These are phyloP conservation scores for Nematocida parisii DNA, from an alignment of 371 early-diverging fungal species.

Conservation along the genomic window DNA sequence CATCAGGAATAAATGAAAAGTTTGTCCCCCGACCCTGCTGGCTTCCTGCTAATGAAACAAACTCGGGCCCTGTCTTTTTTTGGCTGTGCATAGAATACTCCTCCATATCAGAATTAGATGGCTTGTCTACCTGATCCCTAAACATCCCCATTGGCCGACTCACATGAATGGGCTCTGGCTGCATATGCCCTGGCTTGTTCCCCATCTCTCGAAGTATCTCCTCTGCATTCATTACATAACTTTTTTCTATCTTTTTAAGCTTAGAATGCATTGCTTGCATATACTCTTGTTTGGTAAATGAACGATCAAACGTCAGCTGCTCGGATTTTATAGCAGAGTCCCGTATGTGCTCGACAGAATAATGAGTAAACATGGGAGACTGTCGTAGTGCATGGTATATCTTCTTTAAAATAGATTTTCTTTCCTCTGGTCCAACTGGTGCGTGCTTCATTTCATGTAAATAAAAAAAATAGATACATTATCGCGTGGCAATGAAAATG, in stretches of 20 bases:
- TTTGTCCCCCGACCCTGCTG: background rate
- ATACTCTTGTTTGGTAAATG: conserved; percentile 64
- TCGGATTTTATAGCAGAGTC: conserved; percentile 68
- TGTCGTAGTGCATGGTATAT: conserved; percentile 67
- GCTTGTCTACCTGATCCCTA: conserved; percentile 15
- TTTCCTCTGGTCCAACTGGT: conserved; percentile 61
- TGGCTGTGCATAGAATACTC: conserved; percentile 5
- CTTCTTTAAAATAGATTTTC: conserved; percentile 65
- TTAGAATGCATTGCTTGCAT: conserved; percentile 62
- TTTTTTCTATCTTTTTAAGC: conserved; percentile 62
- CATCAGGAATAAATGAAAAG: conserved; percentile 20
- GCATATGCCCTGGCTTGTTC: background rate
- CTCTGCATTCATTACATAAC: conserved; percentile 57
- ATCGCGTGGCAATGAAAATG: background rate
- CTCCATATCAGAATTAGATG: background rate
- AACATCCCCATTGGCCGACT: background rate
- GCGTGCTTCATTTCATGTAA: conserved; percentile 43
- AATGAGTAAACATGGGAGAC: conserved; percentile 64
- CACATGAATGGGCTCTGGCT: background rate
- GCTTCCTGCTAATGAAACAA: conserved; percentile 9
- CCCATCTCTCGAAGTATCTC: conserved; percentile 49
- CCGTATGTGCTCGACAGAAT: conserved; percentile 57
- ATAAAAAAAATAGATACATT: conserved; percentile 38
- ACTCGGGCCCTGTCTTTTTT: conserved; percentile 16
- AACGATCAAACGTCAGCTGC: conserved; percentile 61